phyloP scores from a whole-genome alignment of 2,329 filamentous ascomycete genomes.

The Botrytis fragariae region DNA sequence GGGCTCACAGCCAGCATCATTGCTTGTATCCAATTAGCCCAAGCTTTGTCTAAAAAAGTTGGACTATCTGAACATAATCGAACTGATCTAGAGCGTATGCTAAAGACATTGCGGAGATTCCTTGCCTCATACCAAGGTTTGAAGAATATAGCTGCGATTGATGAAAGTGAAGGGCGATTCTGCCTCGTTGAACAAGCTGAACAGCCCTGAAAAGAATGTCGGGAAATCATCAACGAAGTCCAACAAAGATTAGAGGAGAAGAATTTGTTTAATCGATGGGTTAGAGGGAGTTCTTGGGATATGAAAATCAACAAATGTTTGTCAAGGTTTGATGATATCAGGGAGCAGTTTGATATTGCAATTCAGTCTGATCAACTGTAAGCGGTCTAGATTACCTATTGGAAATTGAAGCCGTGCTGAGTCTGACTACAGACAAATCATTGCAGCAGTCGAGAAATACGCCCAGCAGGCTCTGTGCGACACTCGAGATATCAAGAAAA shows the following conservation, averaged over 20 bases:
- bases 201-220: neutral
- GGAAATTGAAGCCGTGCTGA: neutral
- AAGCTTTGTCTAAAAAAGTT: neutral
- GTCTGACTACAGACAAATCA: neutral
- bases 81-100: neutral
- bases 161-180: neutral
- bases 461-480: neutral
- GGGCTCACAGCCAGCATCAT: constrained; percentile 8
- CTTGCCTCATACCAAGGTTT: neutral
- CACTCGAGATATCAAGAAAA: neutral
- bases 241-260: constrained; percentile 2
- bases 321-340: neutral
- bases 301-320: constrained; percentile 1
- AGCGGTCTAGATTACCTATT: neutral
- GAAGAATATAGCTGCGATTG: neutral
- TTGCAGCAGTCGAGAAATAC: neutral
- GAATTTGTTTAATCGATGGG: neutral
- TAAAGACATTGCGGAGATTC: neutral
- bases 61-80: neutral
- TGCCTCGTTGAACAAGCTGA: neutral
- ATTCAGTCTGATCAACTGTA: constrained; percentile 12
- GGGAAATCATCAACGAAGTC: neutral
- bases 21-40: neutral
- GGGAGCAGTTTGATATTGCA: neutral
- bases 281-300: neutral